Base-by-base conservation (phyloP, 2,329 filamentous ascomycete genomes). In the Colletotrichum sp. region DNA sequence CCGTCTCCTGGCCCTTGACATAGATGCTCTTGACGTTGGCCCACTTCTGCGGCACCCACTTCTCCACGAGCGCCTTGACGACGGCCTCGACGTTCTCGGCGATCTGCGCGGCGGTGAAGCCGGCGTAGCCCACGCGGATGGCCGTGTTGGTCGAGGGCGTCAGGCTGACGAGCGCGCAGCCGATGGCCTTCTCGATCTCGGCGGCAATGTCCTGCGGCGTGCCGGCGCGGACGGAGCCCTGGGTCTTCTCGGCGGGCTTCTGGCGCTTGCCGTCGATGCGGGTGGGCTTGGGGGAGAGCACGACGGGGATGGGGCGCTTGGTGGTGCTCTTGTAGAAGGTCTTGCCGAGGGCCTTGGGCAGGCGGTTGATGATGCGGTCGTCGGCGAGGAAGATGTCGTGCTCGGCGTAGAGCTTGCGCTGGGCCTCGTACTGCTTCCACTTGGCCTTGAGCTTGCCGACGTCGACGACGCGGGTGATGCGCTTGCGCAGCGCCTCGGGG, bases 321-420 rank as follows among this genome's bases (percentile, higher is more conserved):
- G 87, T 86, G 5, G 93, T 95, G 72, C 87, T 90, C 87, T 96
- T 94, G 91, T 97, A 98, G 85, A 99, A 98, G 3, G 94, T 94
- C 88, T 98, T 98, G 80, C 96, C 97, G 15, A 99, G 92, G 4
- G 93, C 76, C 73, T 78, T 78, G 72, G 77, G 77, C 75, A 98
- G 90, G 32, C 89, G 87, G 83, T 91, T 93, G 82, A 93, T 89
- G 80, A 99, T 94, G 65, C 97, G 91, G 82, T 98, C 95, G 84
- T 99, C 97, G 68, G 94, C 96, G 73, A 99, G 90, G 87, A 99
- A 98, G 72, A 98, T 88, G 83, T 98, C 97, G 85, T 98, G 95
- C 84, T 98, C 95, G 60, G 92, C 88, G 77, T 94, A 91, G 44
- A 99, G 91, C 84, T 97, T 95, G 78, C 97, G 91, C 85, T 95